Evolutionary conservation across 257 asterid species (phyloP), one percentile per base, ranked within the genome.

Genomic region (Linderniella brevidens): DNA sequence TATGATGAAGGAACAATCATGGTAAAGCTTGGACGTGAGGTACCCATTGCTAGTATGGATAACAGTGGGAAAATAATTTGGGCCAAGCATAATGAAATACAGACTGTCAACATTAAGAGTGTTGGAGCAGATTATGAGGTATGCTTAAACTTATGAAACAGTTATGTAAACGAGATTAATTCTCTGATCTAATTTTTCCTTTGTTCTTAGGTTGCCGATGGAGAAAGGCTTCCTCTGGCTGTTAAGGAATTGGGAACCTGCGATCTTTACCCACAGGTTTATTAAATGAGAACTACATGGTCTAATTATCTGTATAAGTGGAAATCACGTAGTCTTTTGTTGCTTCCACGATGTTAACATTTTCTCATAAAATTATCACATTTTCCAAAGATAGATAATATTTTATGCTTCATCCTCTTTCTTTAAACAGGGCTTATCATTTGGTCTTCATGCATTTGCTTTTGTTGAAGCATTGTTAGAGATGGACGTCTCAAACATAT

Each of bases 11-110:
- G 99, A 60, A 81, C 96, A 39, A 79, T 90, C 49, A 90, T 90
- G 99, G 96, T 90, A 32, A 90, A 90, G 72, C 69, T 90, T 48
- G 99, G 99, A 42, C 82, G 96, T 14, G 99, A 90, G 74, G 98
- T 80, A 13, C 98, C 98, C 41, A 76, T 84, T 47, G 95, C 90
- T 40, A 88, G 98, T 57, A 88, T 88, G 95, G 98, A 88, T 60
- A 88, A 74, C 52, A 71, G 93, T 65, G 98, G 98, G 61, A 84
- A 84, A 74, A 76, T 88, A 43, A 81, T 88, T 45, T 88, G 98
- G 98, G 82, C 98, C 13, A 88, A 84, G 71, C 98, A 88, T 65
- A 88, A 88, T 76, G 98, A 88, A 59, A 76, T 88, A 68, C 95
- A 88, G 69, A 84, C 95, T 16, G 93, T 88, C 60, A 88, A 88